Conservation (phyloP, 2,329 filamentous ascomycete genomes). For the Cladorrhinum sp. region DNA sequence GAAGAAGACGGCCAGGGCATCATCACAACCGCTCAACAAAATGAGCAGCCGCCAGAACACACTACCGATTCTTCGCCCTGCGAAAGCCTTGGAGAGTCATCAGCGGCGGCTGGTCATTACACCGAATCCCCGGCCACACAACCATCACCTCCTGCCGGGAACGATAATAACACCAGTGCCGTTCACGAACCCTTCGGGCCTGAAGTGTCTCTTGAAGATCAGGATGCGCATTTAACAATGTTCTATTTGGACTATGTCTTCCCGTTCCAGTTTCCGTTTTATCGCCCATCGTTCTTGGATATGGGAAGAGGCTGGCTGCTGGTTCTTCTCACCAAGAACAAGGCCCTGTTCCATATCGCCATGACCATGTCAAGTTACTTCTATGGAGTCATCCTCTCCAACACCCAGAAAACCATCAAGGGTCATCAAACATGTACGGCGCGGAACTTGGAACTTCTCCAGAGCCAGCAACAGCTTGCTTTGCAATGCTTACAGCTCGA, state of each 20-base stretch:
- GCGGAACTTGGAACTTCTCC: conserved; percentile 25
- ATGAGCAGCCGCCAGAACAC: not conserved
- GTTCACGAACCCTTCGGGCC: not conserved
- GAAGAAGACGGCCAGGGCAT: conserved; percentile 18
- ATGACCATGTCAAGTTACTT: conserved; percentile 57
- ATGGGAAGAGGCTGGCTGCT: conserved; percentile 61
- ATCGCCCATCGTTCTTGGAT: conserved; percentile 52
- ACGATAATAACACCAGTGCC: not conserved
- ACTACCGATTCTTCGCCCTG: not conserved
- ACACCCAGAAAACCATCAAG: not conserved
- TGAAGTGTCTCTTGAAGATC: conserved; percentile 20
- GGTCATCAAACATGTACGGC: conserved; percentile 17
- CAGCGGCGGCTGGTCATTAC: not conserved
- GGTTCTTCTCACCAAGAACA: conserved; percentile 54
- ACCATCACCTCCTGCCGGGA: not conserved
- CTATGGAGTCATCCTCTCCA: conserved; percentile 43
- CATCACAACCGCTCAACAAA: not conserved
- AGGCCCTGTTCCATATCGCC: conserved; percentile 55
- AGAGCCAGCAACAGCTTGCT: conserved; percentile 32
- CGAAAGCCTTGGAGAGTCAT: not conserved
- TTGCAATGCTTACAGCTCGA: conserved; percentile 29
- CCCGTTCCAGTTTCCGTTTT: conserved; percentile 62
- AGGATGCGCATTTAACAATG: conserved; percentile 44
- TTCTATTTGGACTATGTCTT: conserved; percentile 61
- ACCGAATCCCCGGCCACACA: not conserved